Evolutionary conservation across 164 flowering plant genomes (phyloP), one percentile per base, ranked within the genome.

Genomic region (Stephania cephalantha): DNA sequence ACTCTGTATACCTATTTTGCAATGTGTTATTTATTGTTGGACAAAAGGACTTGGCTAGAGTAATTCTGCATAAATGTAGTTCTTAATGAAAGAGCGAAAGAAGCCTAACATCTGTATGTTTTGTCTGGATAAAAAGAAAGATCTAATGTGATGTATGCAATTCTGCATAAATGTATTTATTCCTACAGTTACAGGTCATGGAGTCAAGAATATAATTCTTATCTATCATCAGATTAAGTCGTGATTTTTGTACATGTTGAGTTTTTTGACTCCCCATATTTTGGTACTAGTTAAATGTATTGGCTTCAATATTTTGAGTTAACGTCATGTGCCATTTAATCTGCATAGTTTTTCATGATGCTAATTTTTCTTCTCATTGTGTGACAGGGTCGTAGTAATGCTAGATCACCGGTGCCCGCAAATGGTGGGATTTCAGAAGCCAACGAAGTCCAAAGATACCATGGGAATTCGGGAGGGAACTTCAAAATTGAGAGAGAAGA

Each of bases 401-500:
- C 20, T 9, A 81, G 83, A 74, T 79, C 84, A 45, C 50, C 65
- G 70, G 44, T 80, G 63, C 71, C 86, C 42, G 70, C 88, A 45
- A 87, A 84, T 81, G 91, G 85, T 42, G 79, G 66, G 12, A 71
- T 61, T 53, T n/a, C 82, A 63, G 90, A 88, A 66, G 83, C 77
- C 63, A 55, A 30, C 70, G 84, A 81, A 77, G 76, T 45, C 72
- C 82, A 82, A 18, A 83, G 79, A 81, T 78, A 78, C 73, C 86
- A 80, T 20, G 90, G 85, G 76, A 88, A 84, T 78, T 78, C 87
- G 75, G 84, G 29, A 69, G 79, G 71, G 18, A 79, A 78, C 69
- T 78, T 71, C 72, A 91, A 89, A 81, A 71, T 81, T 78, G 98
- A 92, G 81, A 88, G 92, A 83, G 99, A 96, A 79, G 99, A 96